Evolutionary conservation across 208 protist species (phyloP).

Genomic region (Leishmania mexicana): DNA sequence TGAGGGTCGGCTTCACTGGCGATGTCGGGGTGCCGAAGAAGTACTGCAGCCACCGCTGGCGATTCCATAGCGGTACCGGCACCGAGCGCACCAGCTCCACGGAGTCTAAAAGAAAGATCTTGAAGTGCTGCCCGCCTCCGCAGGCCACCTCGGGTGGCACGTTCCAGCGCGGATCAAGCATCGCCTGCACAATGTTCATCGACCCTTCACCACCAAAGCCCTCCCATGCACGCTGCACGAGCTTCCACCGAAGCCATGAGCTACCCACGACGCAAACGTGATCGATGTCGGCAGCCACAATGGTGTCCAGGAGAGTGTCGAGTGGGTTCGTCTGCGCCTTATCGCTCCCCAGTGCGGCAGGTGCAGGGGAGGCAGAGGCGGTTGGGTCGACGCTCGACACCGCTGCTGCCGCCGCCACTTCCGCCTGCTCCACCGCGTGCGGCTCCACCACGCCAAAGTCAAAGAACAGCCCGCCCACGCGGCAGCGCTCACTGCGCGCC

Average conservation of each 20-base stretch:
- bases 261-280: slow-evolving; percentile 71
- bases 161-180: slow-evolving; percentile 19
- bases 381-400: slow-evolving; percentile 1
- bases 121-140: slow-evolving; percentile 34
- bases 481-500: slow-evolving; percentile 59
- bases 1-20: slow-evolving; percentile 41
- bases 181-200: slow-evolving; percentile 15
- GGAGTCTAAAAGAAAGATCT: slow-evolving; percentile 57
- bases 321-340: slow-evolving; percentile 40
- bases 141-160: slow-evolving; percentile 34
- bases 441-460: slow-evolving; percentile 62
- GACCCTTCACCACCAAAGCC: slow-evolving; percentile 21
- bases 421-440: slow-evolving; percentile 35
- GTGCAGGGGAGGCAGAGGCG: not conserved
- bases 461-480: slow-evolving; percentile 72
- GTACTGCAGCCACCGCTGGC: slow-evolving; percentile 69
- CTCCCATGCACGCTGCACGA: slow-evolving; percentile 55
- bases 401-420: slow-evolving; percentile 19
- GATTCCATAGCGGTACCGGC: slow-evolving; percentile 21
- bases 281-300: slow-evolving; percentile 58
- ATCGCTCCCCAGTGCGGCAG: not conserved
- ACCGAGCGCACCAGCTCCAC: slow-evolving; percentile 27
- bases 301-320: slow-evolving; percentile 57
- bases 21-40: slow-evolving; percentile 64
- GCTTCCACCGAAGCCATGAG: slow-evolving; percentile 68